Evolutionary conservation across 2,329 filamentous ascomycete genomes (phyloP).

Genomic region (Colletotrichum spaethianum): DNA sequence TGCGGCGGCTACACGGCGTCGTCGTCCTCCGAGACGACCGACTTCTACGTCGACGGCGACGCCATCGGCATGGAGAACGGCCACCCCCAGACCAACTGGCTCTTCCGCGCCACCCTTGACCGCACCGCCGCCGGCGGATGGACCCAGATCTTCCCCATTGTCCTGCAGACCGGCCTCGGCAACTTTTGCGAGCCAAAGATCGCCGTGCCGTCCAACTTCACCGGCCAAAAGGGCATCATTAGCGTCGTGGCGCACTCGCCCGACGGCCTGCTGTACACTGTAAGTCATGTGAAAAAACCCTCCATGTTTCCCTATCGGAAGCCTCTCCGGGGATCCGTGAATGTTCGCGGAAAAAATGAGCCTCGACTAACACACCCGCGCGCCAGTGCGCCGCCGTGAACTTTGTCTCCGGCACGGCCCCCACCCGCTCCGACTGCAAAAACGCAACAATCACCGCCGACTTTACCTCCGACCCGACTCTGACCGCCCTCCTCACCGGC

Average conservation of each 20-base stretch:
- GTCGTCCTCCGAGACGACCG: conserved; percentile 54
- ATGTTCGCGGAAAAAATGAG: background rate
- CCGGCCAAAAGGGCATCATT: conserved; percentile 69
- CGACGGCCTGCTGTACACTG: conserved; percentile 72
- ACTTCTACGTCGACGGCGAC: conserved; percentile 72
- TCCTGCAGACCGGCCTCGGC: conserved; percentile 69
- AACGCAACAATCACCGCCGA: conserved; percentile 50
- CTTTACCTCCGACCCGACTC: conserved; percentile 51
- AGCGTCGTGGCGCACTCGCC: conserved; percentile 65
- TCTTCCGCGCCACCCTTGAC: conserved; percentile 71
- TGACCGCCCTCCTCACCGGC: conserved; percentile 52
- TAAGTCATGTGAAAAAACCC: conserved; percentile 48
- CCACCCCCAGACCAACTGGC: conserved; percentile 68
- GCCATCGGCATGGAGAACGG: conserved; percentile 62
- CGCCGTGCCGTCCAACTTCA: conserved; percentile 61
- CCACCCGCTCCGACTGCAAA: conserved; percentile 51
- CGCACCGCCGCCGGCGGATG: conserved; percentile 62
- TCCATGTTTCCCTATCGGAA: background rate
- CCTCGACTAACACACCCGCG: conserved; percentile 16
- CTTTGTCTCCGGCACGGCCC: conserved; percentile 63
- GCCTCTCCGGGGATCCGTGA: background rate
- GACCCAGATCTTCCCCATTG: conserved; percentile 68
- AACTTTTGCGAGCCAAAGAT: conserved; percentile 67
- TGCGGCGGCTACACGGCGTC: conserved; percentile 69
- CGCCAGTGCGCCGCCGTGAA: conserved; percentile 67